Base-by-base conservation (phyloP, 140 eudicot genomes). In the Anethum foeniculum region DNA sequence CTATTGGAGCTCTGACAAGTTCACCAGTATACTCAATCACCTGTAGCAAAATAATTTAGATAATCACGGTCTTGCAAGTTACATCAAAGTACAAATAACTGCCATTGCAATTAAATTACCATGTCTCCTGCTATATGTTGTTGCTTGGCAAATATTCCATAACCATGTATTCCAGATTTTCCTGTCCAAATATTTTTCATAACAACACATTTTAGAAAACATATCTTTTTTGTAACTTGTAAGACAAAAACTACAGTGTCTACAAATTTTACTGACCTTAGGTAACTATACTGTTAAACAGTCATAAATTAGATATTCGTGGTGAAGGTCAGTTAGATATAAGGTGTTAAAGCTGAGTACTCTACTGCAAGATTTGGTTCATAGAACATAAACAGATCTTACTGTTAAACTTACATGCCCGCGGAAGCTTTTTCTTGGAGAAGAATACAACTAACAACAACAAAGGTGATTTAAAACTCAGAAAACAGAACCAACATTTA, bases 61-160 rank as follows among this genome's bases (percentile, higher is more conserved):
- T 62, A 39, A 49, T n/a, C 80, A 56, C 71, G 79, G 48, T 13
- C 23, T 25, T 75, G 78, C n/a, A 44, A 25, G 41, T 46, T 13
- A 25, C 10, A 46, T 43, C 11, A 47, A 27, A 46, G 25, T 11
- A 75, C 18, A 27, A 46, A 25, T 43, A 23, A 44, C 10, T 21
- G 7, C 25, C 38, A 15, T 75, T 25, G 41, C 16, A 64, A 10
- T 27, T 13, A 62, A 46, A 75, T 43, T 23, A 95, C 99, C 99
- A 95, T 95, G 89, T 95, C 99, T 84, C 99, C 99, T n/a, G 99
- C 97, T 85, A 80, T 82, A 85, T 95, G 98, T 49, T 90, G 99
- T 80, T 86, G 89, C 83, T 95, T 95, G 5, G 99, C 85, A 76
- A 95, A 92, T 73, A 95, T 88, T 34, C 99, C 98, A 87, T 85